A percentile compares a stretch with the other conserved stretches of the same genome.
Evolutionary conservation across 805 yeast genomes (phyloP).

Genomic region (Zygosaccharomyces rouxii): DNA sequence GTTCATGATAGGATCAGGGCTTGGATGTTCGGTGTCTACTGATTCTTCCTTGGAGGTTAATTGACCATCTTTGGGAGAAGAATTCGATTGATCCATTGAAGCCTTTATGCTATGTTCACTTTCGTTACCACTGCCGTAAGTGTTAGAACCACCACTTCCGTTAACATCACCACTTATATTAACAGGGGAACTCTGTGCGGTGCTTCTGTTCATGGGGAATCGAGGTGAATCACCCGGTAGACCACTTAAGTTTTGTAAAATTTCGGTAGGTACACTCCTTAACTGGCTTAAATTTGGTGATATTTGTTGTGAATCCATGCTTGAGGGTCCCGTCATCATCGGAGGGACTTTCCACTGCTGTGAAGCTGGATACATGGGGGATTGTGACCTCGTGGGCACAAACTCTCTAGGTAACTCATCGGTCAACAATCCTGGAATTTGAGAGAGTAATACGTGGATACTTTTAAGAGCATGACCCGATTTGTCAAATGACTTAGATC

Average conservation of each 20-base stretch:
- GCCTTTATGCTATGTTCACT: conserved; percentile 1
- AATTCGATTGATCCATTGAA: not conserved
- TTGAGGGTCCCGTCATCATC: conserved; percentile 5
- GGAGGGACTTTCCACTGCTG: conserved; percentile 13
- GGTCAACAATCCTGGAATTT: conserved; percentile 62
- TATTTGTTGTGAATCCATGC: conserved; percentile 10
- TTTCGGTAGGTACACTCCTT: conserved; percentile 20
- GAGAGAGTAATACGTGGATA: conserved; percentile 65
- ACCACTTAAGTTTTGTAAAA: conserved; percentile 18
- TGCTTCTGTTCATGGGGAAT: conserved; percentile 1
- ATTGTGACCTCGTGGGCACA: conserved; percentile 22
- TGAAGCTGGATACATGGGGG: conserved; percentile 19
- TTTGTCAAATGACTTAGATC: conserved; percentile 72
- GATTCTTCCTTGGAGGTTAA: not conserved
- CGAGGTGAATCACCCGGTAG: conserved; percentile 19
- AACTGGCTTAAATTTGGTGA: conserved; percentile 17
- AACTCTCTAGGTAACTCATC: conserved; percentile 24
- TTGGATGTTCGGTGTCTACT: not conserved
- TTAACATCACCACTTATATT: not conserved
- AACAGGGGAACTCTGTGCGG: conserved; percentile 6
- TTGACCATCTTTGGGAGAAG: not conserved
- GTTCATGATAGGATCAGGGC: not conserved
- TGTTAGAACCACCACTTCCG: not conserved
- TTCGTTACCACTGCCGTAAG: conserved; percentile 2
- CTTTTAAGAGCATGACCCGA: conserved; percentile 69